Conservation (phyloP, 2,329 filamentous ascomycete species). For the Fusarium globosum region DNA sequence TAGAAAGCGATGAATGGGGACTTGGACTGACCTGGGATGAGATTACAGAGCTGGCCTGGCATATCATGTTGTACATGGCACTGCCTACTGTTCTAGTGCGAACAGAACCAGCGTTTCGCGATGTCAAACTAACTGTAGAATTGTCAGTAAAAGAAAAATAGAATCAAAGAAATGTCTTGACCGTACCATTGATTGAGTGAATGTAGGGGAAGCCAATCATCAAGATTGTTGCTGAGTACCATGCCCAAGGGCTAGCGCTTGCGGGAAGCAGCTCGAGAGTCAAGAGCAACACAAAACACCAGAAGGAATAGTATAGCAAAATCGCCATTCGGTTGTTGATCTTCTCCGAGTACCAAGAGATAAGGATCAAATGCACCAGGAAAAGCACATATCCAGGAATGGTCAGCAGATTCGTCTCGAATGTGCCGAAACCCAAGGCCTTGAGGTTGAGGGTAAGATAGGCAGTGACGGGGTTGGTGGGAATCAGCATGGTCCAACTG, state of each 20-base stretch:
- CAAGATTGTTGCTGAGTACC: slow-evolving; percentile 48
- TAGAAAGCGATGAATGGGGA: fast-evolving
- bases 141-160: neutral
- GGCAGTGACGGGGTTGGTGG: slow-evolving; percentile 36
- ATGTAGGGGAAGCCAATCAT: slow-evolving; percentile 51
- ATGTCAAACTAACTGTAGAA: slow-evolving; percentile 63
- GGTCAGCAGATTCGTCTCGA: slow-evolving; percentile 66
- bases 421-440: slow-evolving; percentile 61
- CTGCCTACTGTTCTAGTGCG: slow-evolving; percentile 67
- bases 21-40: slow-evolving; percentile 39
- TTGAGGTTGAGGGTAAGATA: slow-evolving; percentile 65
- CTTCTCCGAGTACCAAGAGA: slow-evolving; percentile 58
- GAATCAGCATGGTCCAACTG: slow-evolving; percentile 43
- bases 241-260: slow-evolving; percentile 45
- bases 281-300: slow-evolving; percentile 65
- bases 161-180: fast-evolving
- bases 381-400: slow-evolving; percentile 59
- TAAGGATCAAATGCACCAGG: slow-evolving; percentile 54
- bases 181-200: slow-evolving; percentile 22
- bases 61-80: slow-evolving; percentile 65
- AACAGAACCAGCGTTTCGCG: slow-evolving; percentile 68
- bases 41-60: slow-evolving; percentile 50
- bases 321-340: slow-evolving; percentile 54
- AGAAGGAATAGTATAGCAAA: slow-evolving; percentile 60
- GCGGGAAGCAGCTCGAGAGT: slow-evolving; percentile 53